These are phyloP conservation scores for Aspergillus sp. DNA, from an alignment of 2,329 filamentous ascomycete species.

Conservation along the genomic window DNA sequence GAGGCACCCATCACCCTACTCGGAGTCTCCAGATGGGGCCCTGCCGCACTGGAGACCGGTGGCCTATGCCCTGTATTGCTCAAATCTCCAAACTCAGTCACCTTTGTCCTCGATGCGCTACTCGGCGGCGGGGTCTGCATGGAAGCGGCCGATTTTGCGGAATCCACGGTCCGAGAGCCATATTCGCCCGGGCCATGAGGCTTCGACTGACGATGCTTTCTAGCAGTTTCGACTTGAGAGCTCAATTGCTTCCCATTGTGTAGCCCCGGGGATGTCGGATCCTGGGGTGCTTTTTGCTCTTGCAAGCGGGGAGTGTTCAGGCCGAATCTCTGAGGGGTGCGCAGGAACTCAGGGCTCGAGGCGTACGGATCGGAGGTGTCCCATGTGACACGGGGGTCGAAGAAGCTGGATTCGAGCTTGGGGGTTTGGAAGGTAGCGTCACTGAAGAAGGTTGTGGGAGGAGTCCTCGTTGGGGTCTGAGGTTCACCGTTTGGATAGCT, in stretches of 20 bases:
- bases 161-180: slow-evolving; percentile 33
- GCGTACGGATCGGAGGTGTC: slow-evolving; percentile 48
- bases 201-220: slow-evolving; percentile 30
- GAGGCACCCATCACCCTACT: slow-evolving; percentile 46
- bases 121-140: slow-evolving; percentile 65
- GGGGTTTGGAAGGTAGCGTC: slow-evolving; percentile 45
- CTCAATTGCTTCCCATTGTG: slow-evolving; percentile 24
- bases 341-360: slow-evolving; percentile 47
- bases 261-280: neutral
- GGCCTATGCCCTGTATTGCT: slow-evolving; percentile 21
- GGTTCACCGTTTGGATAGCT: slow-evolving; percentile 48
- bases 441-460: slow-evolving; percentile 39
- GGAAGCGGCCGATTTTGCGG: slow-evolving; percentile 44
- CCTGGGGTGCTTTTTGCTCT: slow-evolving; percentile 13
- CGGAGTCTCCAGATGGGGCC: slow-evolving; percentile 44
- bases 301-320: slow-evolving; percentile 30
- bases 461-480: slow-evolving; percentile 48
- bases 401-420: slow-evolving; percentile 49
- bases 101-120: slow-evolving; percentile 53
- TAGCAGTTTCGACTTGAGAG: slow-evolving; percentile 36
- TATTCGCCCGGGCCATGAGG: slow-evolving; percentile 30
- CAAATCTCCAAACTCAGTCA: slow-evolving; percentile 32
- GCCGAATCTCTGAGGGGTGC: slow-evolving; percentile 41
- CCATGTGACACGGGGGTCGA: slow-evolving; percentile 48
- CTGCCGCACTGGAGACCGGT: slow-evolving; percentile 23